phyloP scores from a whole-genome alignment of 2,329 filamentous ascomycete genomes.

The Pseudocercospora eumusae region DNA sequence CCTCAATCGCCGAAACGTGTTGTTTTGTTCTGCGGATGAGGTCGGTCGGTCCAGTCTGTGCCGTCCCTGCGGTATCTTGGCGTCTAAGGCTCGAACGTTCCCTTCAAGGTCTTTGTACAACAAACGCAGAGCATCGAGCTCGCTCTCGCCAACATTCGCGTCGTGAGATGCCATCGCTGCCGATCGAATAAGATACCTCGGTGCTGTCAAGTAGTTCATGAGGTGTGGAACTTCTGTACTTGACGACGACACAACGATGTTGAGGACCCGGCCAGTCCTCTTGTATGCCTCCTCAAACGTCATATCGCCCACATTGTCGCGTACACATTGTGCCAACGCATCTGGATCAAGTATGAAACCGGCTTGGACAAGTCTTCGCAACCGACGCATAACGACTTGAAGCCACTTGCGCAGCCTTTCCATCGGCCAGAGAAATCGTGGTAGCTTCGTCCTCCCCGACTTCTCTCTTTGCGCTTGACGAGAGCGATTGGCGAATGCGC shows the following conservation, averaged over 20 bases:
- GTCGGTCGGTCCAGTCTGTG: constrained; percentile 47
- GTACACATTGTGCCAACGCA: constrained; percentile 80
- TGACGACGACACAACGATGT: constrained; percentile 83
- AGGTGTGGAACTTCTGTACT: constrained; percentile 77
- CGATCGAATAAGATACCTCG: constrained; percentile 86
- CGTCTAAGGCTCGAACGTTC: constrained; percentile 50
- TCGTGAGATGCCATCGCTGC: constrained; percentile 76
- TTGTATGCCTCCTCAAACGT: constrained; percentile 93
- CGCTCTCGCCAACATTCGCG: constrained; percentile 68
- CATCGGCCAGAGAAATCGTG: constrained; percentile 68
- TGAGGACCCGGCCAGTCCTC: constrained; percentile 80
- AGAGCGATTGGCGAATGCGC: constrained; percentile 64
- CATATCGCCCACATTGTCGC: constrained; percentile 80
- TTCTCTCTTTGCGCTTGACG: constrained; percentile 32
- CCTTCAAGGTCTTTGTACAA: constrained; percentile 77
- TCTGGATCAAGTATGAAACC: constrained; percentile 74
- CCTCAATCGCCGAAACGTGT: constrained; percentile 69
- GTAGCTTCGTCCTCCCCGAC: constrained; percentile 60
- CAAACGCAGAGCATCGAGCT: constrained; percentile 47
- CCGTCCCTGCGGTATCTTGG: background rate
- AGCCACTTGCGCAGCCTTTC: constrained; percentile 53
- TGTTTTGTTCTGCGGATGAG: constrained; percentile 66
- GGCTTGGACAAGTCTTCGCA: constrained; percentile 68
- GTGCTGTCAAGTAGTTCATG: constrained; percentile 89
- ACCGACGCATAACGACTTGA: constrained; percentile 64